Evolutionary conservation across 768 basidiomycete genomes (phyloP).

Genomic region (Glaciozyma antarctica): DNA sequence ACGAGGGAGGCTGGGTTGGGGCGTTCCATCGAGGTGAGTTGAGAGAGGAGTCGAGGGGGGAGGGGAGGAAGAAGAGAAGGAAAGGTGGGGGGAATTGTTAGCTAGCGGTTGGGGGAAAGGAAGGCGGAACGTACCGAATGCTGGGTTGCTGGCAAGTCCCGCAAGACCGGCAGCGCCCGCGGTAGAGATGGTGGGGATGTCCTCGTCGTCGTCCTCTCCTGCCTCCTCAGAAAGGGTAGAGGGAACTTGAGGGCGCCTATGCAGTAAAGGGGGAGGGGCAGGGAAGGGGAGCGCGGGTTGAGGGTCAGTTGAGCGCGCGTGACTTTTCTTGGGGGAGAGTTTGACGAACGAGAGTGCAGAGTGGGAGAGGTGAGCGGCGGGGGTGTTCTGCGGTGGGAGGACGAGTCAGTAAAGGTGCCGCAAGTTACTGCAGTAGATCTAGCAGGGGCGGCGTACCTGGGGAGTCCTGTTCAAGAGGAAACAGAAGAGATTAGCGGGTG

Average conservation of each 20-base stretch:
- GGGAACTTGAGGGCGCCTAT: constrained; percentile 33
- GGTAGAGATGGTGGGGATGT: constrained; percentile 31
- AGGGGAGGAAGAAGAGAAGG: constrained; percentile 1
- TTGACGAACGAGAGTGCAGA: constrained; percentile 22
- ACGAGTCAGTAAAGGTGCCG: too few relatives aligned
- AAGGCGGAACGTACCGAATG: constrained; percentile 26
- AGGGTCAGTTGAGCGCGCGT: not conserved
- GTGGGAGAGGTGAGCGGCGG: constrained; percentile 28
- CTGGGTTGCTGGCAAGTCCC: constrained; percentile 30
- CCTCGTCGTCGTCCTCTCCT: constrained; percentile 33
- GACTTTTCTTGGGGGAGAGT: not conserved
- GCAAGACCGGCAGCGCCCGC: constrained; percentile 28
- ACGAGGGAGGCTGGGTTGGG: constrained; percentile 60
- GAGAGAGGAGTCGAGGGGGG: not conserved
- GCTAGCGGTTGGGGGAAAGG: too few relatives aligned
- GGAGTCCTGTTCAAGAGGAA: not conserved
- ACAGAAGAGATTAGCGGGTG: not conserved
- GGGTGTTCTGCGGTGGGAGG: constrained; percentile 24
- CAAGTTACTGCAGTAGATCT: too few relatives aligned
- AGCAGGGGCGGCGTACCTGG: not conserved
- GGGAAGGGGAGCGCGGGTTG: not conserved
- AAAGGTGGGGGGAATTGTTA: not conserved
- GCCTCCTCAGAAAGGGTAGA: constrained; percentile 32
- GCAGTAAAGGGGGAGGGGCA: not conserved
- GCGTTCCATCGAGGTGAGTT: constrained; percentile 38